Percentiles rank a stretch among this genome's conserved stretches.
Conservation (phyloP, 1,139 yeast genomes). For the Scheffersomyces lignicola region DNA sequence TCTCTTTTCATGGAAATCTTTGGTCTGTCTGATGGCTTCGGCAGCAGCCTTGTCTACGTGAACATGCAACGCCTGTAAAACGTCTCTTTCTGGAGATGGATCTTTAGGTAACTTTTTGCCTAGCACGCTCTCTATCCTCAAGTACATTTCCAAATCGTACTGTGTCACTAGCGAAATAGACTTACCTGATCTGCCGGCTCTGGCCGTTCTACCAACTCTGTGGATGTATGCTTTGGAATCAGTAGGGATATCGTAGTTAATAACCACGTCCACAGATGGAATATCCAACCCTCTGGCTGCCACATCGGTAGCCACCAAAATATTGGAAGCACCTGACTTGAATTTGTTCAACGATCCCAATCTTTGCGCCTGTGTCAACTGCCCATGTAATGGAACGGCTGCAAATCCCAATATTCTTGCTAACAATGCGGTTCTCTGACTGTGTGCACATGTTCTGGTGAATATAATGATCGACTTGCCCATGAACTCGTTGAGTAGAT, state of each 20-base stretch:
- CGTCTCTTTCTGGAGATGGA: constrained; percentile 69
- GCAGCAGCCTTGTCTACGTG: constrained; percentile 92
- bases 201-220: constrained; percentile 96
- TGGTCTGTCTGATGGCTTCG: constrained; percentile 83
- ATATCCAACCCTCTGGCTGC: constrained; percentile 98
- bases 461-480: constrained; percentile 90
- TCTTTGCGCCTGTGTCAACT: constrained; percentile 87
- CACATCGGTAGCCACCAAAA: constrained; percentile 94
- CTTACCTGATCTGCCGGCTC: constrained; percentile 96
- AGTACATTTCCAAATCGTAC: constrained; percentile 84
- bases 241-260: constrained; percentile 94
- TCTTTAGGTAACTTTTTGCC: constrained; percentile 82
- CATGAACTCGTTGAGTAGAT: constrained; percentile 75
- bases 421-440: constrained; percentile 84
- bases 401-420: constrained; percentile 81
- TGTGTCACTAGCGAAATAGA: constrained; percentile 91
- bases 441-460: constrained; percentile 93
- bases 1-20: constrained; percentile 60
- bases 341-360: constrained; percentile 91
- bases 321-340: constrained; percentile 78
- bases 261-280: constrained; percentile 89
- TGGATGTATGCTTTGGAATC: constrained; percentile 98
- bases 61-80: constrained; percentile 75
- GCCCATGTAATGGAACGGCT: constrained; percentile 94
- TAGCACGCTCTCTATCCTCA: constrained; percentile 85